Conservation (phyloP, 2,329 filamentous ascomycete species). For the Xylaria sp. region DNA sequence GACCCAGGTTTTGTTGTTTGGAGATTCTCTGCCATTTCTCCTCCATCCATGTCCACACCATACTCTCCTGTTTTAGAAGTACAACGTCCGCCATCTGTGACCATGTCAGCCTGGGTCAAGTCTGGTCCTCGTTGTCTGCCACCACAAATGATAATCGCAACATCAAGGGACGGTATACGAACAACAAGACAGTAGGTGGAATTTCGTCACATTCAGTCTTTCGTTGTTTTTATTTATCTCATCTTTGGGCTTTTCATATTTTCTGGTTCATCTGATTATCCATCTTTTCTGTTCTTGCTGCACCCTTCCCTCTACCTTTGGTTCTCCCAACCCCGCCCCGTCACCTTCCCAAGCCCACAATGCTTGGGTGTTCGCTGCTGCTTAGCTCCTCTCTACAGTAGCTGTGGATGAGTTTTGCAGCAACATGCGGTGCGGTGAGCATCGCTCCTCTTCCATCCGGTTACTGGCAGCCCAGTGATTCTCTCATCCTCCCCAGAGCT, state of each 20-base stretch:
- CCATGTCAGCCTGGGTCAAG: not conserved
- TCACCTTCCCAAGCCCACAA: slow-evolving; percentile 13
- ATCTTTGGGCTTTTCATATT: too few species aligned
- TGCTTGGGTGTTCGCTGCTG: slow-evolving; percentile 11
- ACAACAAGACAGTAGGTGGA: too few species aligned
- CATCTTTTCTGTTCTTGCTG: too few species aligned
- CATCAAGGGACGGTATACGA: too few species aligned
- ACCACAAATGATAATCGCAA: not conserved
- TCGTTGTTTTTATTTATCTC: too few species aligned
- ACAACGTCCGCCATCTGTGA: slow-evolving; percentile 7
- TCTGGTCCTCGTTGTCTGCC: not conserved
- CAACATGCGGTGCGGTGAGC: slow-evolving; percentile 10
- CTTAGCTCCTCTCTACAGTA: not conserved
- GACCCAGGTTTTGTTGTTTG: too few species aligned
- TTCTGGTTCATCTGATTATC: too few species aligned
- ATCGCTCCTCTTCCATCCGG: slow-evolving; percentile 1
- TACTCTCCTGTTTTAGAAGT: slow-evolving; percentile 22
- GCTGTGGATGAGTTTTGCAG: slow-evolving; percentile 5
- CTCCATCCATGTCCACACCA: slow-evolving; percentile 22
- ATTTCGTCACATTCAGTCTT: too few species aligned
- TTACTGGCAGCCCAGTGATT: slow-evolving; percentile 26
- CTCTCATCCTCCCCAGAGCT: slow-evolving; percentile 9
- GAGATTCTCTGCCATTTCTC: slow-evolving; percentile 5
- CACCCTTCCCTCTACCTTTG: slow-evolving; percentile 2
- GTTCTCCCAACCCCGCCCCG: slow-evolving; percentile 15